phyloP scores from a whole-genome alignment of 2,329 filamentous ascomycete species.

The Orbilia oligospora region DNA sequence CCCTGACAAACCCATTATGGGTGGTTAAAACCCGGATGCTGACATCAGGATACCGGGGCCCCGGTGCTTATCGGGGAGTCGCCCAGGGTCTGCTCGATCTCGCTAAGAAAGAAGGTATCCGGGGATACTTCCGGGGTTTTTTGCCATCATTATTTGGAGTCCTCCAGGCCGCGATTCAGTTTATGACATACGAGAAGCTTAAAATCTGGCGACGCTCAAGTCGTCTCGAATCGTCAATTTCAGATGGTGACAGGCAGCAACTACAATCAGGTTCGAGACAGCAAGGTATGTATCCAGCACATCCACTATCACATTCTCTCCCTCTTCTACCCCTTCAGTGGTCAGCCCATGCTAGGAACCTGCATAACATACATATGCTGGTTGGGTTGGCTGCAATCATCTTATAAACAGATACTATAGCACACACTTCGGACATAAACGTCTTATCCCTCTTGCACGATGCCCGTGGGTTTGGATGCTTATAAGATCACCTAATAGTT shows the following conservation, averaged over 20 bases:
- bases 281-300: conserved; percentile 41
- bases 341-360: conserved; percentile 8
- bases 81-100: conserved; percentile 78
- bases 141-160: conserved; percentile 87
- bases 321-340: neutral
- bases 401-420: conserved; percentile 43
- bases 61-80: conserved; percentile 85
- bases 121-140: conserved; percentile 90
- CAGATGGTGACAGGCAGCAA: conserved; percentile 39
- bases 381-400: conserved; percentile 26
- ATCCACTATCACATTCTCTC: neutral
- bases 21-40: conserved; percentile 98
- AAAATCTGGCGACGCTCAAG: conserved; percentile 68
- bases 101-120: conserved; percentile 78
- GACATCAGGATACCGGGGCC: conserved; percentile 79
- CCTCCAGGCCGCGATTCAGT: conserved; percentile 92
- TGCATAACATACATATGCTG: conserved; percentile 23
- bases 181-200: conserved; percentile 89
- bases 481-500: conserved; percentile 46
- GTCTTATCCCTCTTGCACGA: conserved; percentile 23
- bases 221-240: conserved; percentile 40
- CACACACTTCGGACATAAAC: conserved; percentile 1
- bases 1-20: conserved; percentile 95
- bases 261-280: conserved; percentile 35
- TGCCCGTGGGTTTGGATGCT: conserved; percentile 45